phyloP scores from a whole-genome alignment of 2,329 filamentous ascomycete genomes.

The Colletotrichum higginsianum region DNA sequence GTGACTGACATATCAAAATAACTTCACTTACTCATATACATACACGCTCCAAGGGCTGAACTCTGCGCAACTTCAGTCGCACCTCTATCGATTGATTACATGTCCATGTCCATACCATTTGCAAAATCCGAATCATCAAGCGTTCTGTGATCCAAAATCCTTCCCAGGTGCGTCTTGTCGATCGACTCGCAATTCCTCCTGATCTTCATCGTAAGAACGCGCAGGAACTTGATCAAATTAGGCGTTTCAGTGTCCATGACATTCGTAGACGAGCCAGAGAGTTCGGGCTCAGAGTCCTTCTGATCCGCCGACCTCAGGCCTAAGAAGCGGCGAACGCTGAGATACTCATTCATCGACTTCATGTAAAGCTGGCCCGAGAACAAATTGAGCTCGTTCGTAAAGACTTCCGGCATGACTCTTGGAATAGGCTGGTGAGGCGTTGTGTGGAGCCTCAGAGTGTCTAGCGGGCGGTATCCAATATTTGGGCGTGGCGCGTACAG shows the following conservation, averaged over 20 bases:
- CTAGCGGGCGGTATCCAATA: constrained; percentile 56
- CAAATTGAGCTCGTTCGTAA: constrained; percentile 68
- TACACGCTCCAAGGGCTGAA: too few relatives aligned
- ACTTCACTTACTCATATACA: too few relatives aligned
- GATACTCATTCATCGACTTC: constrained; percentile 67
- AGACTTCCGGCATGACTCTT: rapidly evolving
- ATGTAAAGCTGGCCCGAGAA: constrained; percentile 80
- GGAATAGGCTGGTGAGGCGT: constrained; percentile 45
- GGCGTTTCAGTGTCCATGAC: not conserved
- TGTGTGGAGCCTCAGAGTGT: constrained; percentile 62
- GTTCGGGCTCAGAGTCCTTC: constrained; percentile 20
- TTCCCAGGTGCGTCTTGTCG: constrained; percentile 55
- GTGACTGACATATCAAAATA: too few relatives aligned
- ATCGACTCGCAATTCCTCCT: constrained; percentile 56
- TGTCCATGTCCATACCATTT: rapidly evolving
- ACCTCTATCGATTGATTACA: too few relatives aligned
- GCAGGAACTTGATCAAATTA: constrained; percentile 53
- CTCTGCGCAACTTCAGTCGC: too few relatives aligned
- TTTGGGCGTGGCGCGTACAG: constrained; percentile 65
- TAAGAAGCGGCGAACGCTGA: constrained; percentile 64
- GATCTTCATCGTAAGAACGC: constrained; percentile 53
- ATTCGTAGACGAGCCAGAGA: not conserved
- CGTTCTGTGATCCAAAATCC: not conserved
- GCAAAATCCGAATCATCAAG: constrained; percentile 2
- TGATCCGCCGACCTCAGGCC: constrained; percentile 55